Evolutionary conservation across 352 stramenopile genomes (phyloP), one percentile per base, ranked within the genome.

Genomic region (Pythium biforme): DNA sequence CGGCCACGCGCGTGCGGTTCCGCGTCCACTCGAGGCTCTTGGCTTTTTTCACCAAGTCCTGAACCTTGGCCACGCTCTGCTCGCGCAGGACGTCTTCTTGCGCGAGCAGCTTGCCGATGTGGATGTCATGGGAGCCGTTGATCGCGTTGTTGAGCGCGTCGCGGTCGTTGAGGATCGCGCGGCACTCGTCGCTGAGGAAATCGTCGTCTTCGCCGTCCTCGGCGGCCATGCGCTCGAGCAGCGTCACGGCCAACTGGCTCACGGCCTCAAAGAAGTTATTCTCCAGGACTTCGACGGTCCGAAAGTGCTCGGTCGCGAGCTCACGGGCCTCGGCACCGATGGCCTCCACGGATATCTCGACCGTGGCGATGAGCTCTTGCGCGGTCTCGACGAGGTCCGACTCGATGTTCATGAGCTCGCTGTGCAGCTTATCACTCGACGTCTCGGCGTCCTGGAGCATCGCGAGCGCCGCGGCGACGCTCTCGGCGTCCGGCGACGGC

Each of bases 191-290:
- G 4, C 74, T 86, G 12, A 94, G 57, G 22, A 90, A 88, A 26
- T 92, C 82, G 58, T 92, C 82, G 20, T 94, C 82, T 51, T 94
- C 85, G 19, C 68, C 84, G 39, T 93, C 84, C 40, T 93, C 84
- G 0, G 80, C 81, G 12, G 81, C 78, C 76, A 92, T 87, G 25
- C 85, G 74, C 54, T 94, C 85, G 12, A 94, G 78, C 34, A 94
- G 61, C 46, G 77, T 74, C 19, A 90, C 81, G 0, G 84, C 84
- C 29, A 94, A 63, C 53, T 97, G 85, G 29, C 77, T 92, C 55
- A 97, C 80, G 46, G 77, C 87, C 59, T 92, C 81, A 37, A 94
- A 97, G 63, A 97, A 97, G 39, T 85, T 92, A 73, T 97, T 95
- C 59, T 97, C 91, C 3, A 96, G 75, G 25, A 94, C 83, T 64